Percentiles rank a stretch among this genome's conserved stretches.
These are phyloP conservation scores for Triadica sebifera DNA, from an alignment of 345 rosid genomes.

Conservation along the genomic window DNA sequence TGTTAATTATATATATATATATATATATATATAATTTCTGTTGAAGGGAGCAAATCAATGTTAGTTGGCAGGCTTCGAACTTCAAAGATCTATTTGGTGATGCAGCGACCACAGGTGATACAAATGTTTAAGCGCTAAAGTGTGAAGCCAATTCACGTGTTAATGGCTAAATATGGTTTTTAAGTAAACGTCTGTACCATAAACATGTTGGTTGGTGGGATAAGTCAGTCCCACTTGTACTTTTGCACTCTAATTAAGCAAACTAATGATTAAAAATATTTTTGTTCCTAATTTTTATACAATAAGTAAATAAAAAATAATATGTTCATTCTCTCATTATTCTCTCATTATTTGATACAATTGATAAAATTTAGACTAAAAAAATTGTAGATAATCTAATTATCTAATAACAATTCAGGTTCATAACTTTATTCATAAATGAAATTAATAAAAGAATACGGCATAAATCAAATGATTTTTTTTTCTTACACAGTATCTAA, in stretches of 20 bases:
- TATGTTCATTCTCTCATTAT: too few relatives aligned
- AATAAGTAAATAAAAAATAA: too few relatives aligned
- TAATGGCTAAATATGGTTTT: neutral
- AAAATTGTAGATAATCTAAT: too few relatives aligned
- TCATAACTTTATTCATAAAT: too few relatives aligned
- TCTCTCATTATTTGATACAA: too few relatives aligned
- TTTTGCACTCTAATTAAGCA: constrained; percentile 13
- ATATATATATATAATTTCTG: neutral
- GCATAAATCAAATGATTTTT: too few relatives aligned
- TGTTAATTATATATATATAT: too few relatives aligned
- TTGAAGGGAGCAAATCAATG: neutral
- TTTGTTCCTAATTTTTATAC: too few relatives aligned
- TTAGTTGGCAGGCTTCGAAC: neutral
- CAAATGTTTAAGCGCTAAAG: neutral
- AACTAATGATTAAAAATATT: neutral
- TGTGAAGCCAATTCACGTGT: neutral
- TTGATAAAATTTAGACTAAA: too few relatives aligned
- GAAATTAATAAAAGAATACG: too few relatives aligned
- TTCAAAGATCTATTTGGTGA: neutral
- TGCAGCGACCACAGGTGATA: neutral
- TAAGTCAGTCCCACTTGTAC: constrained; percentile 7
- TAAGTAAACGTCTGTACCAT: neutral
- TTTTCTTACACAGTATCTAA: too few relatives aligned
- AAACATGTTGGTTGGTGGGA: neutral
- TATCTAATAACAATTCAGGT: too few relatives aligned